Percentiles rank a stretch among this genome's conserved stretches.
phyloP scores from a whole-genome alignment of 768 basidiomycete genomes.

The Tephrocybe sp. region DNA sequence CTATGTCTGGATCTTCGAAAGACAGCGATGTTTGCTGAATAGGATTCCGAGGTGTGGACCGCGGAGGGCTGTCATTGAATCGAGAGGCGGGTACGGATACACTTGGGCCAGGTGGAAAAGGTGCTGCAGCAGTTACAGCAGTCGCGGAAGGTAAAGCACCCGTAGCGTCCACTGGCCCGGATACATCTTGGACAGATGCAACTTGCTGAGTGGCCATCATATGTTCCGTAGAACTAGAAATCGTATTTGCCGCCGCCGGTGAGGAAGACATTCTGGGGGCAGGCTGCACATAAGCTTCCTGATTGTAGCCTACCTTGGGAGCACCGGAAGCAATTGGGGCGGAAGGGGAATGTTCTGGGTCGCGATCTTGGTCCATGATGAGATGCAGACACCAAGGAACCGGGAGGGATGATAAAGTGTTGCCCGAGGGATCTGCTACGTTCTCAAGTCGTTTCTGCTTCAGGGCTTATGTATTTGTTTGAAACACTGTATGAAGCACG shows the following conservation, averaged over 20 bases:
- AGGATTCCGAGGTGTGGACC: conserved; percentile 7
- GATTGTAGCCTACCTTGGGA: background rate
- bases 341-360: conserved; percentile 5
- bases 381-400: background rate
- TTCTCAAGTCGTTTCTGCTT: conserved; percentile 8
- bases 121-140: background rate
- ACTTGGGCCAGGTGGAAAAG: background rate
- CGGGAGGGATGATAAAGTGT: background rate
- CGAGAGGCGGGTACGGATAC: background rate
- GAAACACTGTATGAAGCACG: background rate
- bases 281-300: background rate
- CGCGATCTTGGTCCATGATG: conserved; percentile 13
- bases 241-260: background rate
- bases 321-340: background rate
- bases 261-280: background rate
- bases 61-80: conserved; percentile 6
- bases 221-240: too few species aligned
- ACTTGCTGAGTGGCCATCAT: too few species aligned
- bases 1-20: conserved; percentile 5
- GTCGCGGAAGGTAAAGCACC: background rate
- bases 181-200: too few species aligned
- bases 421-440: conserved; percentile 1
- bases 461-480: background rate
- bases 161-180: too few species aligned
- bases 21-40: conserved; percentile 3